Conservation (phyloP, 768 basidiomycete species). For the Lyophyllum shimeji region DNA sequence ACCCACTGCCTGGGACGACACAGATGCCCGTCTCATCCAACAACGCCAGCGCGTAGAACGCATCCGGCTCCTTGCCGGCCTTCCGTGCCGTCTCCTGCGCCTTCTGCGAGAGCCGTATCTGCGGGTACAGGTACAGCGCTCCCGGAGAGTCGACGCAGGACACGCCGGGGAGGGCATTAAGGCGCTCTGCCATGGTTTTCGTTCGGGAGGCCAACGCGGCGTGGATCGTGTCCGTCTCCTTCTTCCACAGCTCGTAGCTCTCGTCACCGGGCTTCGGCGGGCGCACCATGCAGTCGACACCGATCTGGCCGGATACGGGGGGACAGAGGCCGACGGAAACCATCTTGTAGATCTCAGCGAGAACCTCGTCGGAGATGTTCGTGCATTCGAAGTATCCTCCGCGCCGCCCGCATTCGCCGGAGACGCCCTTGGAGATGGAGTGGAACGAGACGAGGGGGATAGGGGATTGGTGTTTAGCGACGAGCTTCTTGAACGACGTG, state of each 20-base stretch:
- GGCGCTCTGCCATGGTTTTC: conserved; percentile 69
- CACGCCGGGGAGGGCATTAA: conserved; percentile 84
- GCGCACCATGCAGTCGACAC: conserved; percentile 91
- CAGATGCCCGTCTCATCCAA: conserved; percentile 92
- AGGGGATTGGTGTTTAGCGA: conserved; percentile 63
- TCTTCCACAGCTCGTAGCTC: conserved; percentile 77
- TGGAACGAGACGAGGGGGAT: conserved; percentile 94
- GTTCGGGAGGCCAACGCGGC: conserved; percentile 71
- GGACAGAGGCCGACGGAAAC: conserved; percentile 89
- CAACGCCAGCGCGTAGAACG: conserved; percentile 81
- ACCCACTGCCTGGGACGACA: conserved; percentile 91
- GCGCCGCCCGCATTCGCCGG: conserved; percentile 95
- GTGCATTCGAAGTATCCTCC: conserved; percentile 95
- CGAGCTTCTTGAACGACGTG: conserved; percentile 91
- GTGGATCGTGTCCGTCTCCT: conserved; percentile 83
- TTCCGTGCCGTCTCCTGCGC: conserved; percentile 73
- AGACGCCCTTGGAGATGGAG: conserved; percentile 95
- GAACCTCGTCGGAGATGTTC: conserved; percentile 75
- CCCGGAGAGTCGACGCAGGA: conserved; percentile 89
- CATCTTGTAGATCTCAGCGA: conserved; percentile 95
- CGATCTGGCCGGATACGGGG: conserved; percentile 87
- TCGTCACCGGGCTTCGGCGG: conserved; percentile 77
- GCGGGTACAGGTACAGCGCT: conserved; percentile 92
- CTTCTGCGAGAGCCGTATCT: conserved; percentile 68
- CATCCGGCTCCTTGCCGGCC: conserved; percentile 81